These are phyloP conservation scores for Paratrypanosoma confusum DNA, from an alignment of 208 protist species.

Conservation along the genomic window DNA sequence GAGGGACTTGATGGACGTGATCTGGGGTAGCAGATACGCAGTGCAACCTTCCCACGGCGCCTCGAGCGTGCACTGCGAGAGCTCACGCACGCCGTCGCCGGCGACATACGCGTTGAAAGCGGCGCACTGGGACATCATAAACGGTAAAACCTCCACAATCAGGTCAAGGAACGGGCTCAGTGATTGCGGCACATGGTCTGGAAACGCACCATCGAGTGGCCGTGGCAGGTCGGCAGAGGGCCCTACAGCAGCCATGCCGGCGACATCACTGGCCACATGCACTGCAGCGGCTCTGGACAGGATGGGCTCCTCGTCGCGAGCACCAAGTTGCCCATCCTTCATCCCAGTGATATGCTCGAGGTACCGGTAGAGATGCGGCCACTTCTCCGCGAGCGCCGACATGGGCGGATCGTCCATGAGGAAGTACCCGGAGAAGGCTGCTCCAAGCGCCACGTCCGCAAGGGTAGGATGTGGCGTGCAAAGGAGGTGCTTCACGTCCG, in stretches of 20 bases:
- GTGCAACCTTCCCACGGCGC: conserved; percentile 59
- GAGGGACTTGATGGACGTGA: conserved; percentile 57
- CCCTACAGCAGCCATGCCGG: too few relatives aligned
- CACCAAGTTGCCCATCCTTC: neutral
- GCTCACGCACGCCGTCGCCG: conserved; percentile 41
- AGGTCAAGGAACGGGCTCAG: conserved; percentile 44
- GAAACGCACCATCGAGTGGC: too few relatives aligned
- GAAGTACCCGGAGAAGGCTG: conserved; percentile 68
- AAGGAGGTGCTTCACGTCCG: conserved; percentile 38
- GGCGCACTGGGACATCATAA: conserved; percentile 72
- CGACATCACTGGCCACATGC: too few relatives aligned
- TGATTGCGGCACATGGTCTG: conserved; percentile 66
- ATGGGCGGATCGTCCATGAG: conserved; percentile 70
- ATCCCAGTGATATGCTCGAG: conserved; percentile 61
- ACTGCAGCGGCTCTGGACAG: too few relatives aligned
- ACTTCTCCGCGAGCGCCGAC: conserved; percentile 37
- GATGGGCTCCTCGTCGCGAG: neutral
- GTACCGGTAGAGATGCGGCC: conserved; percentile 57
- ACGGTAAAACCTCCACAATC: conserved; percentile 77
- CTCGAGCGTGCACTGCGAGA: conserved; percentile 40
- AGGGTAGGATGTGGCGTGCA: conserved; percentile 75
- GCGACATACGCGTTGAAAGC: conserved; percentile 71
- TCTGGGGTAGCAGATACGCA: conserved; percentile 61
- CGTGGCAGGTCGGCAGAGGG: too few relatives aligned
- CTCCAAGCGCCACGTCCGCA: conserved; percentile 66